A percentile compares a stretch with the other conserved stretches of the same genome.
These are phyloP conservation scores for Botryobasidium botryosum DNA, from an alignment of 768 basidiomycete species.

Conservation along the genomic window DNA sequence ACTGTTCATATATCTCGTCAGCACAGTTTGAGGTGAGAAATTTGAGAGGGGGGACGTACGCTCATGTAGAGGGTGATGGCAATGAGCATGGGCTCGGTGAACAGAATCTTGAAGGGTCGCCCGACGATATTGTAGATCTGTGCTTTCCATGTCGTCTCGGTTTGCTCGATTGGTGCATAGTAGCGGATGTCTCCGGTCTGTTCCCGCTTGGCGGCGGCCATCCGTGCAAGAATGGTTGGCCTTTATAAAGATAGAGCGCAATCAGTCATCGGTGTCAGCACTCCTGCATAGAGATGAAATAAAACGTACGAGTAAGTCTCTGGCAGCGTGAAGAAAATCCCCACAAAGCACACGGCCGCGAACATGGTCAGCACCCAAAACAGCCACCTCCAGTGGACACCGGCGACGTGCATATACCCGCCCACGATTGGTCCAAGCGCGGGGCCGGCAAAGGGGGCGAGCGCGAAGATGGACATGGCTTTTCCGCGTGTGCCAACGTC, in stretches of 20 bases:
- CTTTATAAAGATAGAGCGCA: too few species aligned
- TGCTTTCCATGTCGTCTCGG: too few species aligned
- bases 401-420: conserved; percentile 12
- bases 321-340: conserved; percentile 12
- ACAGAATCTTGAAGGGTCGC: conserved; percentile 15
- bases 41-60: neutral
- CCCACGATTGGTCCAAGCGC: conserved; percentile 14
- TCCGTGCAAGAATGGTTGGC: conserved; percentile 3
- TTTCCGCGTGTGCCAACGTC: conserved; percentile 14
- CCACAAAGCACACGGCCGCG: conserved; percentile 9
- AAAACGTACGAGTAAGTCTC: conserved; percentile 12
- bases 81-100: conserved; percentile 17
- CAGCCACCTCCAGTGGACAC: conserved; percentile 14
- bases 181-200: conserved; percentile 14
- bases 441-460: conserved; percentile 15
- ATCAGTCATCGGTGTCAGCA: neutral
- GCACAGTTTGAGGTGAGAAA: neutral
- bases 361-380: conserved; percentile 17
- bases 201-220: conserved; percentile 12
- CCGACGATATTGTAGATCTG: conserved; percentile 10
- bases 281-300: conserved; percentile 1
- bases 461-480: conserved; percentile 13
- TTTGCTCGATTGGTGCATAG: neutral
- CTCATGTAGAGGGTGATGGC: conserved; percentile 12
- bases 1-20: neutral